A percentile compares a stretch with the other conserved stretches of the same genome.
Evolutionary conservation across 129 eudicot genomes (phyloP).

Genomic region (Arctium minus): DNA sequence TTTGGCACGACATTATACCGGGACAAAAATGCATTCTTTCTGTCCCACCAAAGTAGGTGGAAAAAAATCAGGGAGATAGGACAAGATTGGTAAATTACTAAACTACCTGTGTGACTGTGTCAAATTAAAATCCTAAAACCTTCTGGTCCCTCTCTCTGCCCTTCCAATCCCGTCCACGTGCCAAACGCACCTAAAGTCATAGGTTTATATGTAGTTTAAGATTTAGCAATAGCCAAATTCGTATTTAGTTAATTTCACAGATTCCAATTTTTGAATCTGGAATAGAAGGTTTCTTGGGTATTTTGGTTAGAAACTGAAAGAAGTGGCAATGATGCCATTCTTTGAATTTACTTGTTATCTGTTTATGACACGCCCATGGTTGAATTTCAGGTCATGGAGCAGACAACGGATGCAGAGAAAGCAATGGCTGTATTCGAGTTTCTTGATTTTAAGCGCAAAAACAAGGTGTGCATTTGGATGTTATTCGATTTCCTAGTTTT

Average conservation of each 20-base stretch:
- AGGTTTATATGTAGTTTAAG: too few relatives aligned
- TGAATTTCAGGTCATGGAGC: constrained; percentile 86
- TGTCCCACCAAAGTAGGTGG: too few relatives aligned
- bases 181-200: too few relatives aligned
- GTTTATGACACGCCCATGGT: neutral
- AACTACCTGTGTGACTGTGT: too few relatives aligned
- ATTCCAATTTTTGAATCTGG: neutral
- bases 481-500: neutral
- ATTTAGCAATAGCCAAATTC: neutral
- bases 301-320: neutral
- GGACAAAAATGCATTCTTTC: too few relatives aligned
- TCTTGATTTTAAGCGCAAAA: constrained; percentile 97
- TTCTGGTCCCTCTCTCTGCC: too few relatives aligned
- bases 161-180: too few relatives aligned
- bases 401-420: constrained; percentile 78
- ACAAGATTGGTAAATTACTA: too few relatives aligned
- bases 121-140: too few relatives aligned
- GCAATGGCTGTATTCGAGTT: constrained; percentile 77
- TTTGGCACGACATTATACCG: too few relatives aligned
- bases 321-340: neutral
- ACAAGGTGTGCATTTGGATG: constrained; percentile 50
- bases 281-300: neutral
- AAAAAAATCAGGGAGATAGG: too few relatives aligned
- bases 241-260: neutral
- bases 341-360: neutral